These are phyloP conservation scores for Dendryphion nanum DNA, from an alignment of 2,329 filamentous ascomycete genomes.

Conservation along the genomic window DNA sequence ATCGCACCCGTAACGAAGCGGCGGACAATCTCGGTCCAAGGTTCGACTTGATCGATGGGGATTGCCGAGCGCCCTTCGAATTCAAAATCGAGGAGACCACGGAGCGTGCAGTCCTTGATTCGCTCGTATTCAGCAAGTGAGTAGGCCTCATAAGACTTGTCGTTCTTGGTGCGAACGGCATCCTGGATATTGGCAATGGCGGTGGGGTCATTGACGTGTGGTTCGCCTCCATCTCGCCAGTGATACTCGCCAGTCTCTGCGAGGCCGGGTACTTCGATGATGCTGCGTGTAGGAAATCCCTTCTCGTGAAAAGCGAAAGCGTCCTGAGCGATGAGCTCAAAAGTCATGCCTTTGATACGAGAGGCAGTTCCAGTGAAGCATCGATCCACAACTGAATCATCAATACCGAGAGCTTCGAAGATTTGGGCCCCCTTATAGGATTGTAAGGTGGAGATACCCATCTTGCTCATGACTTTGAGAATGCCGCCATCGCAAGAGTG, in stretches of 20 bases:
- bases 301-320: slow-evolving; percentile 93
- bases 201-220: slow-evolving; percentile 91
- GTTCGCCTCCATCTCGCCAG: slow-evolving; percentile 94
- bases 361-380: slow-evolving; percentile 95
- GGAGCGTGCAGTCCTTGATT: slow-evolving; percentile 93
- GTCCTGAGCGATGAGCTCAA: slow-evolving; percentile 90
- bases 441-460: slow-evolving; percentile 96
- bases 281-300: slow-evolving; percentile 79
- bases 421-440: slow-evolving; percentile 98
- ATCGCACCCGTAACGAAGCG: slow-evolving; percentile 96
- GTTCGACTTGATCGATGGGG: slow-evolving; percentile 94
- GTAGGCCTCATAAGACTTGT: slow-evolving; percentile 98
- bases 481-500: slow-evolving; percentile 95
- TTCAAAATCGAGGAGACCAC: slow-evolving; percentile 92
- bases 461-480: slow-evolving; percentile 98
- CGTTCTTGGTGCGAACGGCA: slow-evolving; percentile 93
- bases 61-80: slow-evolving; percentile 84
- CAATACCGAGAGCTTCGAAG: slow-evolving; percentile 91
- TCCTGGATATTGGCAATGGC: slow-evolving; percentile 97
- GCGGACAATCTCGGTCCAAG: slow-evolving; percentile 96
- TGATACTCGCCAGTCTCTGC: slow-evolving; percentile 96
- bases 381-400: slow-evolving; percentile 86
- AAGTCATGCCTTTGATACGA: slow-evolving; percentile 90
- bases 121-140: slow-evolving; percentile 90
- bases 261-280: slow-evolving; percentile 74